A percentile compares a stretch with the other conserved stretches of the same genome.
Evolutionary conservation across 768 basidiomycete species (phyloP).

Genomic region (Rhodotorula diobovata): DNA sequence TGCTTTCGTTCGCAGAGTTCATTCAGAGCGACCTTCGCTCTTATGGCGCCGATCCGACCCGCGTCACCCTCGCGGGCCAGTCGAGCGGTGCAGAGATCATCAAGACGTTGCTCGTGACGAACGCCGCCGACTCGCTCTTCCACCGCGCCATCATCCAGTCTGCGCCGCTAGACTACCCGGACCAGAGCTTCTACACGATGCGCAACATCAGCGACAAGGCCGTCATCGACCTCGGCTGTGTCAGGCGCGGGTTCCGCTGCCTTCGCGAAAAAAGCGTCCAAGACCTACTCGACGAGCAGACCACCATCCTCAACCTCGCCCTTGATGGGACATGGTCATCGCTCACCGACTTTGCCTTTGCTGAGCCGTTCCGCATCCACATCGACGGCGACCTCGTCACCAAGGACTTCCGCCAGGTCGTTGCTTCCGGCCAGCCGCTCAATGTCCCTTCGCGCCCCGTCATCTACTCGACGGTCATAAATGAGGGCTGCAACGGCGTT

Average conservation of each 20-base stretch:
- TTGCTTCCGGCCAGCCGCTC: not conserved
- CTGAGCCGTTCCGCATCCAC: conserved; percentile 63
- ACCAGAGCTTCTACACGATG: conserved; percentile 24
- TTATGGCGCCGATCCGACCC: conserved; percentile 64
- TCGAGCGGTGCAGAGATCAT: conserved; percentile 58
- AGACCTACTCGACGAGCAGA: conserved; percentile 16
- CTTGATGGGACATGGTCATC: not conserved
- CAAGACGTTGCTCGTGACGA: conserved; percentile 67
- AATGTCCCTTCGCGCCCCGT: conserved; percentile 44
- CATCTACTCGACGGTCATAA: conserved; percentile 63
- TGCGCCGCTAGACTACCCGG: conserved; percentile 62
- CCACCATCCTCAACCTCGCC: not conserved
- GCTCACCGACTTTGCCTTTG: conserved; percentile 22
- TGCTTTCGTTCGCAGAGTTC: conserved; percentile 54
- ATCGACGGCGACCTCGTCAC: conserved; percentile 66
- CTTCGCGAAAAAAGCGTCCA: conserved; percentile 57
- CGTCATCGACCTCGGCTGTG: not conserved
- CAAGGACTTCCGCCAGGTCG: conserved; percentile 11
- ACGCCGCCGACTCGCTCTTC: conserved; percentile 68
- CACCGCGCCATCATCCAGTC: conserved; percentile 74
- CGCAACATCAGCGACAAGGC: conserved; percentile 1
- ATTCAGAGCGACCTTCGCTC: conserved; percentile 58
- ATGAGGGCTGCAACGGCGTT: conserved; percentile 64
- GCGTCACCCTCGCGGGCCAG: conserved; percentile 52
- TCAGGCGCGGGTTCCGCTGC: conserved; percentile 56